Conservation (phyloP, 352 stramenopile species). For the Globisporangium perplexum region DNA sequence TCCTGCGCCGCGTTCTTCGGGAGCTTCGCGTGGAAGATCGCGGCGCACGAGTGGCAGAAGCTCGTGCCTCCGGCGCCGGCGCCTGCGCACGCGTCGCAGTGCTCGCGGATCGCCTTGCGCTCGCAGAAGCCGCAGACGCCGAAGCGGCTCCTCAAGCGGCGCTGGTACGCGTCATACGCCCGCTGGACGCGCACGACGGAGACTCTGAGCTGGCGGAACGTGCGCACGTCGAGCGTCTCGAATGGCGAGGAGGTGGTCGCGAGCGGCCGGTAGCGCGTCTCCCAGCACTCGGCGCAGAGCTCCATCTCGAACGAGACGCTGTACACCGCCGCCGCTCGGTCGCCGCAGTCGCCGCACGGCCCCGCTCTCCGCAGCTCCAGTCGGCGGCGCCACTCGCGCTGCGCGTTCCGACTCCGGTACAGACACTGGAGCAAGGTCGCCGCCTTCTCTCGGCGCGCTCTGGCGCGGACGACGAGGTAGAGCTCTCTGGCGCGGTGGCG, state of each 20-base stretch:
- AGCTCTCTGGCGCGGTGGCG: slow-evolving; percentile 12
- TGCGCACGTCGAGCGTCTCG: slow-evolving; percentile 17
- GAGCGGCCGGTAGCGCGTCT: slow-evolving; percentile 3
- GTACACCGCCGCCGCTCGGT: slow-evolving; percentile 30
- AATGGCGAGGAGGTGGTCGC: neutral
- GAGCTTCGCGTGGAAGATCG: slow-evolving; percentile 21
- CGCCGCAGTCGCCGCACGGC: slow-evolving; percentile 36
- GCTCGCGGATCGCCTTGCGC: slow-evolving; percentile 23
- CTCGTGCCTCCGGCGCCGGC: slow-evolving; percentile 6
- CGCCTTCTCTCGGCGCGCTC: slow-evolving; percentile 23
- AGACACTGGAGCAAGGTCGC: slow-evolving; percentile 41
- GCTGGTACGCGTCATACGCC: slow-evolving; percentile 33
- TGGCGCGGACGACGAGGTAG: slow-evolving; percentile 21
- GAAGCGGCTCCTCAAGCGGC: slow-evolving; percentile 10
- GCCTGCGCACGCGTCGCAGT: slow-evolving; percentile 30
- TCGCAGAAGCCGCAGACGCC: slow-evolving; percentile 41
- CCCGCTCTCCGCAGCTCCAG: slow-evolving; percentile 26
- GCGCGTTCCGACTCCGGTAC: slow-evolving; percentile 24
- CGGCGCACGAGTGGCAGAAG: slow-evolving; percentile 46
- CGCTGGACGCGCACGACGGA: slow-evolving; percentile 24
- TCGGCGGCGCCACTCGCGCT: slow-evolving; percentile 25
- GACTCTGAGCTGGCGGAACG: slow-evolving; percentile 26
- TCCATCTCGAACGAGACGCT: slow-evolving; percentile 23
- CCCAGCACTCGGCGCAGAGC: slow-evolving; percentile 30
- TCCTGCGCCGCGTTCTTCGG: slow-evolving; percentile 1